Base-by-base conservation (phyloP, 1,139 yeast species). In the Kluyveromyces sp. region DNA sequence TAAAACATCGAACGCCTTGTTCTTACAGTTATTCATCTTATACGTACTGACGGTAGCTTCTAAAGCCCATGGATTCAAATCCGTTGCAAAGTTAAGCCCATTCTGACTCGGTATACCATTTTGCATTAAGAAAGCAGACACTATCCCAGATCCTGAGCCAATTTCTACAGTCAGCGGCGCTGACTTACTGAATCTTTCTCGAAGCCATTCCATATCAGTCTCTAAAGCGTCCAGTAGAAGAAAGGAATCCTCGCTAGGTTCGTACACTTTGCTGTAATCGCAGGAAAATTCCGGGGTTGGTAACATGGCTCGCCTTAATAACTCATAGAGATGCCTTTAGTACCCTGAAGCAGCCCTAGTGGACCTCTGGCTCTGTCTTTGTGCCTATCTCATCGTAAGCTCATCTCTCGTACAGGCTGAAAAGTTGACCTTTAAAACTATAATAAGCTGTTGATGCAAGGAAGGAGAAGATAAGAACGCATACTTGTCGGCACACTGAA, bases 231-330 rank as follows among this genome's bases (percentile, higher is more conserved):
- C 98, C 33, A 92, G 66, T 12, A 92, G 67, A 9, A 89, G 73
- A 57, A 83, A 92, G 12, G 94, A 77, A 66, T 92, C 98, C 55
- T 92, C 98, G 0, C 95, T 77, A 0, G 97, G 97, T 57, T 92
- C 97, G 60, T 92, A 92, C 3, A 89, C 95, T 48, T 66, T 68
- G 17, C 67, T 69, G 46, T 66, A 71, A 46, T 77, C 77, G 9
- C 74, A 70, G 11, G 63, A 57, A 1, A 66, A 66, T 6, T 64
- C 58, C 0, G 86, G 85, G 0, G 85, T 80, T 3, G 80, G 72
- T 1, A 77, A 63, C 83, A 78, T 78, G 3, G 19, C 40, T 8
- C n/a, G n/a, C n/a, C n/a, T n/a, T n/a, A n/a, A n/a, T n/a, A n/a
- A n/a, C n/a, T n/a, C n/a, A n/a, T n/a, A n/a, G n/a, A n/a, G n/a